Conservation (phyloP, 768 basidiomycete genomes). For the Lepiota brunneoincarnata region DNA sequence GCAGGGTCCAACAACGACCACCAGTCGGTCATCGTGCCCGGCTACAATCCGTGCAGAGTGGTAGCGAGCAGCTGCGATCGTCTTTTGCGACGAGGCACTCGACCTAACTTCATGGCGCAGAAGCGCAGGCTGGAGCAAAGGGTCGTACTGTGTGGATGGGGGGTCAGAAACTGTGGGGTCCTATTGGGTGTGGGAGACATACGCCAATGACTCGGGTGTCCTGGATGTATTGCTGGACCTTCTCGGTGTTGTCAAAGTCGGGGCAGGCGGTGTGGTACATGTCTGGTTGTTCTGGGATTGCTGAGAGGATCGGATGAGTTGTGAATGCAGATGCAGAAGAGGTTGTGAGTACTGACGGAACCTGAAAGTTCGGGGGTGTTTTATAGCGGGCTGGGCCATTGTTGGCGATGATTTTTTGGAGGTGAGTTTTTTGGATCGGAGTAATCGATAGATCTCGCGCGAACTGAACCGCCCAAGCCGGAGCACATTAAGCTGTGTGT, state of each 20-base stretch:
- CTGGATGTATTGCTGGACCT: slow-evolving; percentile 71
- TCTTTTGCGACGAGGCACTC: slow-evolving; percentile 59
- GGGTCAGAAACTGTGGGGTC: slow-evolving; percentile 8
- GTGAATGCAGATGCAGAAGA: slow-evolving; percentile 20
- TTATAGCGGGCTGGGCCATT: slow-evolving; percentile 30
- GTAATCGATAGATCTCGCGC: slow-evolving; percentile 10
- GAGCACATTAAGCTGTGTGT: background rate
- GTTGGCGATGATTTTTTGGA: background rate
- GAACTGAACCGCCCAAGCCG: slow-evolving; percentile 13
- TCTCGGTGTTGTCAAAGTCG: slow-evolving; percentile 57
- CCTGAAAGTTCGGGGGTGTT: slow-evolving; percentile 27
- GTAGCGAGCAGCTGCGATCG: slow-evolving; percentile 79
- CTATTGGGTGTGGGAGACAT: slow-evolving; percentile 26
- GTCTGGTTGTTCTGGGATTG: slow-evolving; percentile 33
- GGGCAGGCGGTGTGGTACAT: slow-evolving; percentile 65
- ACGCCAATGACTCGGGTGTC: slow-evolving; percentile 81
- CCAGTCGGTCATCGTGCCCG: slow-evolving; percentile 80
- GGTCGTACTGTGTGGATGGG: slow-evolving; percentile 68
- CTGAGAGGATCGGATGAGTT: slow-evolving; percentile 27
- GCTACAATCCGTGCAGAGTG: slow-evolving; percentile 76
- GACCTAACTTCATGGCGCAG: slow-evolving; percentile 85
- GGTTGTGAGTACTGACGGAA: slow-evolving; percentile 21
- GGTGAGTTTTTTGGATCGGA: slow-evolving; percentile 5
- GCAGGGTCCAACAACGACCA: slow-evolving; percentile 95
- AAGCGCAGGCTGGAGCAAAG: slow-evolving; percentile 90